Evolutionary conservation across 1,139 yeast species (phyloP).

Genomic region (Debaryomyces subglobosus): DNA sequence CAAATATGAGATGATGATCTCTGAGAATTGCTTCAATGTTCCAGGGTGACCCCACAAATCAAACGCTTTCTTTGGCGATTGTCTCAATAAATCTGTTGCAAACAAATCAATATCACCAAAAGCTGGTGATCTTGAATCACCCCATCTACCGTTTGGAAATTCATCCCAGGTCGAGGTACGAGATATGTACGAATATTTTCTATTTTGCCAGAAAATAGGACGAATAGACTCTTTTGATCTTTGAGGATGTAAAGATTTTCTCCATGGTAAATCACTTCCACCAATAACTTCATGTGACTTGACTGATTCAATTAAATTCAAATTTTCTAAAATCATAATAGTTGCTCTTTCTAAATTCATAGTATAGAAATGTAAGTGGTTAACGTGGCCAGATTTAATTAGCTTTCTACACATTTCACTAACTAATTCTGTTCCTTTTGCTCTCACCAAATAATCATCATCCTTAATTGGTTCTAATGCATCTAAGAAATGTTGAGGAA

Average conservation of each 20-base stretch:
- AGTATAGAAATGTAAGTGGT: conserved; percentile 92
- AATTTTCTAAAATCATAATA: conserved; percentile 78
- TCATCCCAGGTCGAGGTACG: conserved; percentile 96
- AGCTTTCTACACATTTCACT: conserved; percentile 81
- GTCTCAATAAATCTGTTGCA: conserved; percentile 78
- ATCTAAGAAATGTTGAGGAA: conserved; percentile 75
- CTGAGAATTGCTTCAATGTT: conserved; percentile 57
- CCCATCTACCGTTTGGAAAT: conserved; percentile 95
- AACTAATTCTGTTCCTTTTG: conserved; percentile 79
- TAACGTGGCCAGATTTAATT: conserved; percentile 70
- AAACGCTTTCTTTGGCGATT: conserved; percentile 75
- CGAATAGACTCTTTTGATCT: conserved; percentile 83
- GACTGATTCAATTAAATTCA: conserved; percentile 57
- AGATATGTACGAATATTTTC: conserved; percentile 86
- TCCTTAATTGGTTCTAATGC: conserved; percentile 82
- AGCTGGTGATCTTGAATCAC: conserved; percentile 92
- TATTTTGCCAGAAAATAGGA: conserved; percentile 95
- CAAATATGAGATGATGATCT: conserved; percentile 65
- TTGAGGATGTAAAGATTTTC: conserved; percentile 82
- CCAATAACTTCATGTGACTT: conserved; percentile 45
- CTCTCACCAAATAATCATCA: conserved; percentile 87
- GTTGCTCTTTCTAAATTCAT: conserved; percentile 95
- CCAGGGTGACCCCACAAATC: conserved; percentile 89
- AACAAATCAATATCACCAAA: conserved; percentile 83
- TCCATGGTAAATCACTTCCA: conserved; percentile 71